Evolutionary conservation across 2,329 filamentous ascomycete genomes (phyloP).

Genomic region (Torrubiellomyces zombiae): DNA sequence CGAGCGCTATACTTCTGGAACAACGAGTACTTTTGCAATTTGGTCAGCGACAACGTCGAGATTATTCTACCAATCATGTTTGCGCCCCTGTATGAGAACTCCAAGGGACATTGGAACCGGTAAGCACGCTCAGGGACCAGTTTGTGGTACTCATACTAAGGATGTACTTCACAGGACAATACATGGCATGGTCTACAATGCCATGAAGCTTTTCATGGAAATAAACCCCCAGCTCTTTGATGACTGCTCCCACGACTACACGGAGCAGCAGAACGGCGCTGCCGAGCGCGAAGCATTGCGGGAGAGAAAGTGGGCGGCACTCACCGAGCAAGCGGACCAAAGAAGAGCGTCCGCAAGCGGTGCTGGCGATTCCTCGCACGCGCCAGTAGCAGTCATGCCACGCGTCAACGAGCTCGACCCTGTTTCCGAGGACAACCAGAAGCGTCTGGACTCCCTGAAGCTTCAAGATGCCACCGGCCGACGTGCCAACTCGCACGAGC

Average conservation of each 20-base stretch:
- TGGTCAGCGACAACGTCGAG: constrained; percentile 97
- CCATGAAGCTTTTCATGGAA: constrained; percentile 99
- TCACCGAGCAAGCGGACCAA: constrained; percentile 64
- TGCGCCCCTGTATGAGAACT: constrained; percentile 93
- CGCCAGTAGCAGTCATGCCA: constrained; percentile 25
- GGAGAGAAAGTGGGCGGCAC: constrained; percentile 75
- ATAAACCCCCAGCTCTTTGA: constrained; percentile 98
- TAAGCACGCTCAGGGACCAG: constrained; percentile 25
- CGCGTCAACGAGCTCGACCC: constrained; percentile 63
- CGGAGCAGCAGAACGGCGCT: constrained; percentile 85
- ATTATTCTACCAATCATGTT: constrained; percentile 99
- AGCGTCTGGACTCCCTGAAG: constrained; percentile 76
- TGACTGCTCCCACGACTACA: constrained; percentile 96
- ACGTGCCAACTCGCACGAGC: constrained; percentile 37
- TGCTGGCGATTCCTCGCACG: constrained; percentile 15
- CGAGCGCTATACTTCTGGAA: constrained; percentile 99
- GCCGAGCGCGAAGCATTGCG: constrained; percentile 68
- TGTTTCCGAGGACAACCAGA: constrained; percentile 66
- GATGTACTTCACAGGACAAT: constrained; percentile 58
- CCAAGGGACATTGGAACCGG: constrained; percentile 98
- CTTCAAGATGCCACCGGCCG: constrained; percentile 62
- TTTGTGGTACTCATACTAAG: not conserved
- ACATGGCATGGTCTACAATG: constrained; percentile 98
- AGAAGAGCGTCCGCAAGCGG: constrained; percentile 30
- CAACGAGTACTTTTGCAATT: constrained; percentile 98